Evolutionary conservation across 345 rosid species (phyloP).

Genomic region (Aethionema arabicum): DNA sequence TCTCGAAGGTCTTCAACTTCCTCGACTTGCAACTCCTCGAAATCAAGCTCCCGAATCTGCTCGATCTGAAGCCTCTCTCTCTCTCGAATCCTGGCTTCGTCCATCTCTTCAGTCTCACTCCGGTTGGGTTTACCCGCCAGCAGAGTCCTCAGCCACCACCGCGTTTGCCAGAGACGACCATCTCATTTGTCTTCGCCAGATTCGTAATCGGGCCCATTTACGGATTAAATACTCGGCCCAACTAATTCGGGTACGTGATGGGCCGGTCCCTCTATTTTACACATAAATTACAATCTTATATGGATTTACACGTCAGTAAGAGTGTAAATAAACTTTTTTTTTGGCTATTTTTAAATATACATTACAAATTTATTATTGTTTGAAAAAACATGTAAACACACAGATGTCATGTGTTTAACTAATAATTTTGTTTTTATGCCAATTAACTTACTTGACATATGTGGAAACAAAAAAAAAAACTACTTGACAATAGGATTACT

Average conservation of each 20-base stretch:
- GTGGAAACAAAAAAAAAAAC: too few species aligned
- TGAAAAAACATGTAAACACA: too few species aligned
- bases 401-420: too few species aligned
- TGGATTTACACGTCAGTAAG: too few species aligned
- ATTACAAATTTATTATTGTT: too few species aligned
- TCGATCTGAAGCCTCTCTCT: constrained; percentile 81
- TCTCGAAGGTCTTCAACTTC: constrained; percentile 64
- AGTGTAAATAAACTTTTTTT: too few species aligned
- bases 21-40: constrained; percentile 82
- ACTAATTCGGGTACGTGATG: neutral
- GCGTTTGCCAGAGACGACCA: constrained; percentile 20
- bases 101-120: constrained; percentile 37
- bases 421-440: too few species aligned
- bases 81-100: constrained; percentile 50
- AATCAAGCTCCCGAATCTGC: constrained; percentile 84
- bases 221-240: constrained; percentile 19
- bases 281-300: too few species aligned
- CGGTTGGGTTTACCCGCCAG: constrained; percentile 26
- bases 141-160: neutral
- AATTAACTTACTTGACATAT: too few species aligned
- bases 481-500: too few species aligned
- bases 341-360: too few species aligned
- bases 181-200: neutral
- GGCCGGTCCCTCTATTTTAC: too few species aligned
- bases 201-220: neutral